Evolutionary conservation across 1,139 yeast genomes (phyloP).

Genomic region (Tardiomyces digboiensis): DNA sequence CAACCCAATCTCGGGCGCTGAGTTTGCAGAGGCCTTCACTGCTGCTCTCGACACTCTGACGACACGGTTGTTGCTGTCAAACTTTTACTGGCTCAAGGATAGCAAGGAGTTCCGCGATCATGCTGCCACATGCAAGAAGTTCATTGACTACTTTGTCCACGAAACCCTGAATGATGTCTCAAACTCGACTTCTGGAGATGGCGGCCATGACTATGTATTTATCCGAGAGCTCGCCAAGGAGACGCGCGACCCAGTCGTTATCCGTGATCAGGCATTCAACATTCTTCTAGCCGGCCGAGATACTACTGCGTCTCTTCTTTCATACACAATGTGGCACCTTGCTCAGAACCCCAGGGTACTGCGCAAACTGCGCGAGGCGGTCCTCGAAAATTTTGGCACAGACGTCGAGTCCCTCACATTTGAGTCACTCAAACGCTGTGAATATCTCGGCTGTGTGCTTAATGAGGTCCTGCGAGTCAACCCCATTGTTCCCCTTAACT

Average conservation of each 20-base stretch:
- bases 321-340: slow-evolving; percentile 38
- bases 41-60: slow-evolving; percentile 2
- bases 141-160: slow-evolving; percentile 21
- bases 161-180: slow-evolving; percentile 8
- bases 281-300: slow-evolving; percentile 44
- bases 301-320: slow-evolving; percentile 47
- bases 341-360: slow-evolving; percentile 33
- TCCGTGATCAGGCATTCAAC: slow-evolving; percentile 41
- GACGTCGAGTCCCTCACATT: slow-evolving; percentile 28
- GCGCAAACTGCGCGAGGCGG: slow-evolving; percentile 29
- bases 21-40: slow-evolving; percentile 31
- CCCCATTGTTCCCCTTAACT: slow-evolving; percentile 45
- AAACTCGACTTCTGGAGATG: slow-evolving; percentile 11
- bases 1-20: slow-evolving; percentile 16
- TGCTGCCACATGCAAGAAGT: slow-evolving; percentile 6
- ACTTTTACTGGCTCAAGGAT: slow-evolving; percentile 1
- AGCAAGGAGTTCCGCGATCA: slow-evolving; percentile 1
- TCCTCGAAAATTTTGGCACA: slow-evolving; percentile 28
- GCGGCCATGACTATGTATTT: slow-evolving; percentile 30
- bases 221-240: slow-evolving; percentile 39
- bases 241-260: slow-evolving; percentile 36
- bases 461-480: slow-evolving; percentile 43
- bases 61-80: slow-evolving; percentile 1
- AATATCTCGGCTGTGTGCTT: slow-evolving; percentile 37
- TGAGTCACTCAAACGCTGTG: slow-evolving; percentile 41